Base-by-base conservation (phyloP, 108 stramenopile genomes). In the Nitzschia sp. region DNA sequence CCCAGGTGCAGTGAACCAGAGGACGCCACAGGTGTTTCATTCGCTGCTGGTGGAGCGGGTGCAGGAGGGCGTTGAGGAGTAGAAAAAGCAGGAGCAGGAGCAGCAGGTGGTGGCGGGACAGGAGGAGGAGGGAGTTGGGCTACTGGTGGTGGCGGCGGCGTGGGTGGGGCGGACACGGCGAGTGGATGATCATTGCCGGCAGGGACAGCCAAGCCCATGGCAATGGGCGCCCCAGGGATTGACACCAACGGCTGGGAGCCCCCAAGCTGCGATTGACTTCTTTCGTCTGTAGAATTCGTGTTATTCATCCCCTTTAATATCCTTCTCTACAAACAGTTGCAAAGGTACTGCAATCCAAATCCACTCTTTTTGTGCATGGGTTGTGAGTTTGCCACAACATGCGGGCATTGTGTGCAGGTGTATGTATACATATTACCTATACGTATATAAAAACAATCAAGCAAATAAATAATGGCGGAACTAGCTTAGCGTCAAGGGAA, bases 151-250 rank as follows among this genome's bases (percentile, higher is more conserved):
- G 62, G 62, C 2, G 34, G 37, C 17, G 65, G 65, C 14, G 51
- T n/a, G 14, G 51, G n/a, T 22, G 44, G 29, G 7, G 52, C n/a
- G 6, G 29, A 29, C 11, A 51, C 34, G 10, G 70, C 70, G 6
- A 72, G 41, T 0, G 71, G 71, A 57, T 72, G 71, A 65, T 72
- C 61, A 72, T 72, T 65, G n/a, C 71, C 71, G 1, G 71, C 71
- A 21, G 71, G 71, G 25, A 63, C 50, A 6, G 63, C 48, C 7
- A 22, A 29, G 8, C 42, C 61, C 10, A 41, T 15, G 20, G 43
- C 19, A 6, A 62, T 43, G 29, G 57, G 11, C 14, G 57, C 37
- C 15, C 12, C 57, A 44, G 61, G 43, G 17, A 62, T 62, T 21
- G 61, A 43, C 17, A 62, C 61, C 61, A 62, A 62, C 11, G 61